Evolutionary conservation across 192 early-diverging fungal species (phyloP), one percentile per base, ranked within the genome.

Genomic region (Rhizophagus prolifer): DNA sequence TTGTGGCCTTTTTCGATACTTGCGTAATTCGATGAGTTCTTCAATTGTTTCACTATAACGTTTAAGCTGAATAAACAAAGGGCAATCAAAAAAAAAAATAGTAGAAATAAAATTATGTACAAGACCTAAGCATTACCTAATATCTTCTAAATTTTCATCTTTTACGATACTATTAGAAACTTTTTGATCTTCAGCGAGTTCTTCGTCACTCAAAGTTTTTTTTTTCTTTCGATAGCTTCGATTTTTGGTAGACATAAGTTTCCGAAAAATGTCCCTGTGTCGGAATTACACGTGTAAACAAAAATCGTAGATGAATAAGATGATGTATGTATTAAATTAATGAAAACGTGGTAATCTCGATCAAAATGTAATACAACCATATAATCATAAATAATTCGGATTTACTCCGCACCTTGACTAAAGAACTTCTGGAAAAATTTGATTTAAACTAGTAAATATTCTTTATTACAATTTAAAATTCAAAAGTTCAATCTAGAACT

Each of bases 11-110:
- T 83, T 82, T 50, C 91, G 87, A 61, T 85, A 75, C 62, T 85
- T 86, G 26, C 91, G 84, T 34, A 92, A 77, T 69, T 92, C 90
- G 4, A 85, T 60, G 16, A 89, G 47, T 58, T 89, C 88, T 70
- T 89, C 88, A 25, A 89, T 77, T 36, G 82, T 82, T 34, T 67
- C 77, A 71, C 85, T 86, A 63, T 21, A 7, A 16, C 47, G 19
- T 44, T 12, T 13, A 44, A 44, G 12, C 41, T 12, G 19, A 21
- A 54, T 54, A 21, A 21, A 7, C 3, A 21, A 54, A 21, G 19
- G 2, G 38, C 9, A 9, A n/a, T 12, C 10, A 9, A 28, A 38
- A 50, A 47, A 19, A 23, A n/a, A 3, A n/a, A 25, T 54, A 10
- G 9, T 2, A 50, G 5, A 7, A 70, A 54, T 61, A 34, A 28